Percentiles rank a stretch among this genome's conserved stretches.
Conservation (phyloP, 805 yeast genomes). For the Barnettozyma vustinii region DNA sequence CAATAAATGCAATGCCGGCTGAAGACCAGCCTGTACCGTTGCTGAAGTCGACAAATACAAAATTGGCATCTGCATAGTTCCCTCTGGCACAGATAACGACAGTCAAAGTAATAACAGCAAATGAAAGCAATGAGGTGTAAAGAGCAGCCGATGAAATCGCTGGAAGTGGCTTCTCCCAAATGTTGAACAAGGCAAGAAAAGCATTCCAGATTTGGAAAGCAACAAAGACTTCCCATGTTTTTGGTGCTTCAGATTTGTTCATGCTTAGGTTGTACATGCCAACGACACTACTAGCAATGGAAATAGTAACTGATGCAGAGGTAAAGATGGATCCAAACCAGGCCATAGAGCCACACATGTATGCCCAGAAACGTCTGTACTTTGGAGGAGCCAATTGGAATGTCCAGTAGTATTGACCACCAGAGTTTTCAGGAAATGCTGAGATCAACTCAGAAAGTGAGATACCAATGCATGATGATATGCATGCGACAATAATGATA, state of each 20-base stretch:
- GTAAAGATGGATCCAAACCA: conserved; percentile 58
- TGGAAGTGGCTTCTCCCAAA: conserved; percentile 47
- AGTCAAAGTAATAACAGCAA: conserved; percentile 44
- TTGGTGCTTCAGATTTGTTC: conserved; percentile 19
- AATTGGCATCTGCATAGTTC: conserved; percentile 41
- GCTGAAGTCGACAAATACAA: conserved; percentile 48
- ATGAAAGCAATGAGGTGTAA: conserved; percentile 42
- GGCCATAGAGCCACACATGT: conserved; percentile 51
- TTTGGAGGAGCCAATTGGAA: conserved; percentile 41
- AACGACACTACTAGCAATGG: conserved; percentile 43
- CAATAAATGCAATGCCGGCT: conserved; percentile 55
- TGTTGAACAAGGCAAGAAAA: conserved; percentile 38
- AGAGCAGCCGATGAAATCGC: conserved; percentile 39
- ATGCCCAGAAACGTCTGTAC: conserved; percentile 34
- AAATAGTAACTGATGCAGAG: conserved; percentile 45
- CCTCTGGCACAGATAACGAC: conserved; percentile 47
- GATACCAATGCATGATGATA: conserved; percentile 43
- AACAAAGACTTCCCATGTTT: conserved; percentile 50
- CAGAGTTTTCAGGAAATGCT: conserved; percentile 46
- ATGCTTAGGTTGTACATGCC: conserved; percentile 35
- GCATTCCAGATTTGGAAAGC: conserved; percentile 39
- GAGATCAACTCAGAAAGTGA: conserved; percentile 46
- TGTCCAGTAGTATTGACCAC: conserved; percentile 57
- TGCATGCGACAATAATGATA: conserved; percentile 41
- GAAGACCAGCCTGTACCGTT: conserved; percentile 56